Conservation (phyloP, 2,329 filamentous ascomycete species). For the Pseudogymnoascus destructans region DNA sequence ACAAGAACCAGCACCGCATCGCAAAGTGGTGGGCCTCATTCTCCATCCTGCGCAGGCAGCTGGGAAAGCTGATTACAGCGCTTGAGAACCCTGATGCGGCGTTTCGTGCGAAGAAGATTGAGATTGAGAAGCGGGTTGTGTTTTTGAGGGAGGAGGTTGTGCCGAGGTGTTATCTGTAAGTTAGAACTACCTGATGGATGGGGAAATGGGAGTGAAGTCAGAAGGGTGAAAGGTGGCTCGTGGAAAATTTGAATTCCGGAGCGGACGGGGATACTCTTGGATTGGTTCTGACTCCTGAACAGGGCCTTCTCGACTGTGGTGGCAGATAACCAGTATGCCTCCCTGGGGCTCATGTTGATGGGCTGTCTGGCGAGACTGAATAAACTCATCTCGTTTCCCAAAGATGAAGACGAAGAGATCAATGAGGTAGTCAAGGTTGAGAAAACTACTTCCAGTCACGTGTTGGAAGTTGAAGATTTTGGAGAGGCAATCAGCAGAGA, state of each 20-base stretch:
- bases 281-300: slow-evolving; percentile 20
- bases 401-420: slow-evolving; percentile 13
- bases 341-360: slow-evolving; percentile 56
- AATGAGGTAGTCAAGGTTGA: background rate
- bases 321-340: slow-evolving; percentile 59
- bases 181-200: slow-evolving; percentile 11
- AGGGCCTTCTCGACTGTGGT: slow-evolving; percentile 54
- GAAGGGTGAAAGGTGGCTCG: background rate
- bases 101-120: slow-evolving; percentile 27
- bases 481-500: slow-evolving; percentile 27
- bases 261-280: background rate
- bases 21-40: slow-evolving; percentile 73
- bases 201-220: background rate
- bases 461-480: slow-evolving; percentile 18
- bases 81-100: slow-evolving; percentile 28
- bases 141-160: slow-evolving; percentile 32
- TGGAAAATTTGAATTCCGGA: background rate
- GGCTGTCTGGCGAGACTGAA: slow-evolving; percentile 48
- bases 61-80: slow-evolving; percentile 38
- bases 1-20: slow-evolving; percentile 79
- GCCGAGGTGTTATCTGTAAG: slow-evolving; percentile 34
- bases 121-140: slow-evolving; percentile 17
- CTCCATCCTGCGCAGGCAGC: slow-evolving; percentile 54
- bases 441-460: slow-evolving; percentile 7
- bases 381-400: slow-evolving; percentile 28